Conservation (phyloP, 2,329 filamentous ascomycete genomes). For the Immersiporthe knoxdaviesiana region DNA sequence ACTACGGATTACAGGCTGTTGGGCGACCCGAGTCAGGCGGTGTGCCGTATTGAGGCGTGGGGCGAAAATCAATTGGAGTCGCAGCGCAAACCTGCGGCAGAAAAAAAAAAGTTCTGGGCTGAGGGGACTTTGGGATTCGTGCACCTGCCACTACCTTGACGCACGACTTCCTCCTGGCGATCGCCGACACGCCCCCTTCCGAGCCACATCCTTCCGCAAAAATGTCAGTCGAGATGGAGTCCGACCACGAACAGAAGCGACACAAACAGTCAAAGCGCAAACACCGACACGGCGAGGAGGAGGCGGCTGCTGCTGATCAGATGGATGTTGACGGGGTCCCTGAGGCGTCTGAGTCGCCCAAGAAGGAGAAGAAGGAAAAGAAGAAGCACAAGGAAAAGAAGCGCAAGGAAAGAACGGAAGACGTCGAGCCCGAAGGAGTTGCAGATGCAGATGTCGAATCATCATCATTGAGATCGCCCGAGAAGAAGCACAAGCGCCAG, state of each 20-base stretch:
- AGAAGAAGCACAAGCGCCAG: slow-evolving; percentile 25
- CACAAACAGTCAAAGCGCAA: slow-evolving; percentile 30
- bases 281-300: slow-evolving; percentile 28
- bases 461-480: slow-evolving; percentile 11
- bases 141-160: not conserved
- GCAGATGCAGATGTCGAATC: not conserved
- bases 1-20: not conserved
- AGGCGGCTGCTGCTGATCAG: slow-evolving; percentile 21
- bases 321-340: slow-evolving; percentile 28
- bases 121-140: not conserved
- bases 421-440: slow-evolving; percentile 33
- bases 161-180: not conserved
- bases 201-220: not conserved
- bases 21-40: slow-evolving; percentile 15
- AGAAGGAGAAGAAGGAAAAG: slow-evolving; percentile 29
- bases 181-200: not conserved
- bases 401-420: slow-evolving; percentile 39
- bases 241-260: slow-evolving; percentile 27
- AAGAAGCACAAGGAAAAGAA: slow-evolving; percentile 34
- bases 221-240: slow-evolving; percentile 27
- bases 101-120: slow-evolving; percentile 29
- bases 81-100: slow-evolving; percentile 5
- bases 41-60: slow-evolving; percentile 15
- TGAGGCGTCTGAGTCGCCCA: slow-evolving; percentile 15
- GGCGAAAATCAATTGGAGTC: slow-evolving; percentile 6